Evolutionary conservation across 1,284 basidiomycete species (phyloP).

Genomic region (Wallemia ichthyophaga): DNA sequence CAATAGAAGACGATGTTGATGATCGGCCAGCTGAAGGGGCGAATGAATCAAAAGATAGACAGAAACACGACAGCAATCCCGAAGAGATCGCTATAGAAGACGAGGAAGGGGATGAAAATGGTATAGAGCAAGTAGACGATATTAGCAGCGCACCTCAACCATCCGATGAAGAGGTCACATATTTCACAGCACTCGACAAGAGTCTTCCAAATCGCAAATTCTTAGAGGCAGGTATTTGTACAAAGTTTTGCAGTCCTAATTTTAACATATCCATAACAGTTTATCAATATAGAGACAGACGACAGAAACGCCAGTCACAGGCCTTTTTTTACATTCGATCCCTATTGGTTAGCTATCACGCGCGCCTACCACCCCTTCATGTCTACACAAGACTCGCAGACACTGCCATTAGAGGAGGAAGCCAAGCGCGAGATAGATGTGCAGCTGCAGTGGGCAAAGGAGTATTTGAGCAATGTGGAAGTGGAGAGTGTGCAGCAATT

Average conservation of each 20-base stretch:
- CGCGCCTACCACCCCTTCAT: slow-evolving; percentile 57
- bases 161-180: slow-evolving; percentile 21
- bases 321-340: slow-evolving; percentile 34
- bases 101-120: slow-evolving; percentile 1
- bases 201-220: slow-evolving; percentile 53
- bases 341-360: slow-evolving; percentile 76
- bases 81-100: slow-evolving; percentile 6
- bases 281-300: slow-evolving; percentile 30
- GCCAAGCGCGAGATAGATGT: slow-evolving; percentile 28
- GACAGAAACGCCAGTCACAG: slow-evolving; percentile 7
- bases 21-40: background rate
- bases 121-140: slow-evolving; percentile 2
- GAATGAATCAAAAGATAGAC: no score
- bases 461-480: slow-evolving; percentile 9
- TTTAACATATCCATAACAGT: slow-evolving; percentile 20
- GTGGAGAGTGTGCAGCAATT: slow-evolving; percentile 40
- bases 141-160: no score
- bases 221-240: slow-evolving; percentile 33
- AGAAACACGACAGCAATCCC: background rate
- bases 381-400: slow-evolving; percentile 16
- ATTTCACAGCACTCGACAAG: slow-evolving; percentile 78
- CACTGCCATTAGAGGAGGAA: slow-evolving; percentile 29
- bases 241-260: background rate
- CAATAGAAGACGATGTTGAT: slow-evolving; percentile 18
- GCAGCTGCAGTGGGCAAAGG: slow-evolving; percentile 20